phyloP scores from a whole-genome alignment of 306 rosid species.

The Lupinus albus region DNA sequence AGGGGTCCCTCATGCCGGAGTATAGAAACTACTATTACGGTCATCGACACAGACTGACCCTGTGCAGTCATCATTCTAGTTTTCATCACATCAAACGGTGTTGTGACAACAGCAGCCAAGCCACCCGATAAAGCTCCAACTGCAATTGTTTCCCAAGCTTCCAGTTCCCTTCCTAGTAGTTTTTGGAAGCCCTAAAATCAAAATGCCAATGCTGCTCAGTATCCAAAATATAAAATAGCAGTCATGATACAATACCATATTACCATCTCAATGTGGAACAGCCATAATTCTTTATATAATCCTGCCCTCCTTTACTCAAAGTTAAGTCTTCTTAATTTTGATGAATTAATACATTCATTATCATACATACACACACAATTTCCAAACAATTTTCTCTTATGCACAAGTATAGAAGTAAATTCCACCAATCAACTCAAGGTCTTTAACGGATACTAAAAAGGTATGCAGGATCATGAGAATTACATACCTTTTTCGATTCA shows the following conservation, averaged over 20 bases:
- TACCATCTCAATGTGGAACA: too few species aligned
- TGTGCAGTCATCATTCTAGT: slow-evolving; percentile 98
- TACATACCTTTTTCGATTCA: slow-evolving; percentile 86
- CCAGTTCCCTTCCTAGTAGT: slow-evolving; percentile 76
- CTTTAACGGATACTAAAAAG: slow-evolving; percentile 10
- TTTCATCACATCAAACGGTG: slow-evolving; percentile 98
- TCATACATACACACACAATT: too few species aligned
- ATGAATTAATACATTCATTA: too few species aligned
- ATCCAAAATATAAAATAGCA: background rate
- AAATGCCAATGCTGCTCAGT: slow-evolving; percentile 17
- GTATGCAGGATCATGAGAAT: slow-evolving; percentile 6
- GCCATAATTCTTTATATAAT: background rate
- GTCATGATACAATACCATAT: background rate
- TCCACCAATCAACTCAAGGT: background rate
- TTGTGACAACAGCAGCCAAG: slow-evolving; percentile 88
- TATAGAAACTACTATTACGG: slow-evolving; percentile 69
- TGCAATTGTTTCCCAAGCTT: slow-evolving; percentile 91
- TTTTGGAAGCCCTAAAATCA: slow-evolving; percentile 66
- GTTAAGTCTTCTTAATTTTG: too few species aligned
- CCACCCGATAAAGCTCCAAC: slow-evolving; percentile 99
- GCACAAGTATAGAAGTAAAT: too few species aligned
- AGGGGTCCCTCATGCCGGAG: slow-evolving; percentile 87
- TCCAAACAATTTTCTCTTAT: slow-evolving; percentile 5
- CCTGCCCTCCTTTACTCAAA: background rate
- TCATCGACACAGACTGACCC: slow-evolving; percentile 84